phyloP scores from a whole-genome alignment of 176 grass and related monocot genomes.

The Zea luxurians region DNA sequence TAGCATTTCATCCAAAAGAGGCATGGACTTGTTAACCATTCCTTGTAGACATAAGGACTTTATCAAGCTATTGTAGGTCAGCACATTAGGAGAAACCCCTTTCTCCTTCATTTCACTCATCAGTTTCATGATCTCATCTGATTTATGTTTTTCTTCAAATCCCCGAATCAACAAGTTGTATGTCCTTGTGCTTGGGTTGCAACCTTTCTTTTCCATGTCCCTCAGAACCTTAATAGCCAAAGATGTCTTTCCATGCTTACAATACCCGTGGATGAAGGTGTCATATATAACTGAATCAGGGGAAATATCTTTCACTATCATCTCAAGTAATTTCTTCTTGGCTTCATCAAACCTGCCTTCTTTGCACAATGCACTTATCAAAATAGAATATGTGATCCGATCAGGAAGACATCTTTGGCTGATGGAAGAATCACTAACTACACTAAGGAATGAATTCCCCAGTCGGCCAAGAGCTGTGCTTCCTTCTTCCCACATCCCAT shows the following conservation, averaged over 20 bases:
- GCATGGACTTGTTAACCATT: constrained; percentile 62
- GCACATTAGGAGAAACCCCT: constrained; percentile 61
- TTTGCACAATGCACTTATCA: constrained; percentile 76
- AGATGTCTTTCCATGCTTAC: constrained; percentile 74
- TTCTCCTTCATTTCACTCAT: constrained; percentile 84
- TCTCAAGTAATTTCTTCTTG: constrained; percentile 80
- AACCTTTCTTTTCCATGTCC: constrained; percentile 92
- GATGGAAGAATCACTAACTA: constrained; percentile 49
- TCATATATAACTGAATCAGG: constrained; percentile 86
- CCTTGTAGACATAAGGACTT: constrained; percentile 61
- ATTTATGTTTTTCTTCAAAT: constrained; percentile 62
- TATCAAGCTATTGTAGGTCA: constrained; percentile 87
- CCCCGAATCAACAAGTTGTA: constrained; percentile 93
- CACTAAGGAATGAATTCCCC: constrained; percentile 70
- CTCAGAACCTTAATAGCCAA: constrained; percentile 82
- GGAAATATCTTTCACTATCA: constrained; percentile 70
- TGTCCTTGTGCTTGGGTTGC: constrained; percentile 75
- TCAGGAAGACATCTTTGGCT: constrained; percentile 70
- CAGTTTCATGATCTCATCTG: constrained; percentile 76
- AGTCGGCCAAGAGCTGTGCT: constrained; percentile 71
- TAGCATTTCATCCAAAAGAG: constrained; percentile 89
- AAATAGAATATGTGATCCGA: constrained; percentile 78
- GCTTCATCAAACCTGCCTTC: constrained; percentile 72
- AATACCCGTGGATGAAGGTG: constrained; percentile 75
- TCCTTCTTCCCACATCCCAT: constrained; percentile 89